A percentile compares a stretch with the other conserved stretches of the same genome.
phyloP scores from a whole-genome alignment of 2,329 filamentous ascomycete genomes.

The Aspergillus neoniger region DNA sequence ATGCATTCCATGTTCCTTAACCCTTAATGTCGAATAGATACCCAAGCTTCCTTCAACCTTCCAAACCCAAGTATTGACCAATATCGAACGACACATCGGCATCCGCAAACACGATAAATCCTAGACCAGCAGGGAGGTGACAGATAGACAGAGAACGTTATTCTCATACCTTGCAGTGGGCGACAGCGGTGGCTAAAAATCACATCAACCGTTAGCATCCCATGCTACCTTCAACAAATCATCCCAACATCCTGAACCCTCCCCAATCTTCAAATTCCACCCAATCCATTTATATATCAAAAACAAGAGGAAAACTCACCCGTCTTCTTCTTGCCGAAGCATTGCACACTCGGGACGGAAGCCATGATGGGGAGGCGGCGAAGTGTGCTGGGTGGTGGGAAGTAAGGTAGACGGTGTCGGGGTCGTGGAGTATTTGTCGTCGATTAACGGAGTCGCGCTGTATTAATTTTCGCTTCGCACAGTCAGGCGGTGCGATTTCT shows the following conservation, averaged over 20 bases:
- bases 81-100: background rate
- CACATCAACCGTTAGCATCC: conserved; percentile 24
- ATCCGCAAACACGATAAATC: background rate
- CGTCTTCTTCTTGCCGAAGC: conserved; percentile 99
- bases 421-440: conserved; percentile 33
- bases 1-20: background rate
- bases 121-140: conserved; percentile 3
- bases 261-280: background rate
- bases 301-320: conserved; percentile 40
- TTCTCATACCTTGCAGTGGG: conserved; percentile 80
- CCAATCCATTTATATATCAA: background rate
- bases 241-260: background rate
- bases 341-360: conserved; percentile 81
- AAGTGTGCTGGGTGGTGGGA: conserved; percentile 32
- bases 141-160: conserved; percentile 12
- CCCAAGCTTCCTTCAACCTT: background rate
- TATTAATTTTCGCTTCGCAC: conserved; percentile 22
- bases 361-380: conserved; percentile 64
- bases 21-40: no score
- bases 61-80: background rate
- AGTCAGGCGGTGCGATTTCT: conserved; percentile 21
- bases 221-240: background rate
- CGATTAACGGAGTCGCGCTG: conserved; percentile 33
- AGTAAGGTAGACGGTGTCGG: conserved; percentile 14
- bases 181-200: conserved; percentile 73